Evolutionary conservation across 257 asterid genomes (phyloP).

Genomic region (Lantana camara): DNA sequence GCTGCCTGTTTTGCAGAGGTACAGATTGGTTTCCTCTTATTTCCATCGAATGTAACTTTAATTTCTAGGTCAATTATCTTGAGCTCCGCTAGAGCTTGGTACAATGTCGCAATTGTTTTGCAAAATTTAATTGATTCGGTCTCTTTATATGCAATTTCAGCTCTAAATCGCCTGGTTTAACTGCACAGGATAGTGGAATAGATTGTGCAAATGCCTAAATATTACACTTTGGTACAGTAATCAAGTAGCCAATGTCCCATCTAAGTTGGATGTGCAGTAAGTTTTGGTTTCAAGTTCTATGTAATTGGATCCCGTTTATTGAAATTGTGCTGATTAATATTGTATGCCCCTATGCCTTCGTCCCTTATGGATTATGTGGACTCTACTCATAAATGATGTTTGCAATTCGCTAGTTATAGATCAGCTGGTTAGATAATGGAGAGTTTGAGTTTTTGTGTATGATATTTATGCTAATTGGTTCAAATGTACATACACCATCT

Average conservation of each 20-base stretch:
- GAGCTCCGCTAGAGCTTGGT: not conserved
- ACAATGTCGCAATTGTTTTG: not conserved
- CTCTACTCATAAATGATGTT: not conserved
- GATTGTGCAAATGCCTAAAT: not conserved
- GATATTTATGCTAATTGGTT: not conserved
- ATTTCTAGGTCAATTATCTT: conserved; percentile 20
- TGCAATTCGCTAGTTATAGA: not conserved
- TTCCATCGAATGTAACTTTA: conserved; percentile 12
- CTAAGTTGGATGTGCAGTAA: not conserved
- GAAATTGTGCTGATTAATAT: too few relatives aligned
- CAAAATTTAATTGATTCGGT: not conserved
- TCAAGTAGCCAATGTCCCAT: conserved; percentile 3
- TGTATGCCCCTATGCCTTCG: too few relatives aligned
- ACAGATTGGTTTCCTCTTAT: conserved; percentile 10
- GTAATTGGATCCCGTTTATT: too few relatives aligned
- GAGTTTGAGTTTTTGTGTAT: not conserved
- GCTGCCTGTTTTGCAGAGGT: conserved; percentile 98
- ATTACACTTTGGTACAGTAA: not conserved
- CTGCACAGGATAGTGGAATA: conserved; percentile 1
- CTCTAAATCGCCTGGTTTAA: conserved; percentile 6
- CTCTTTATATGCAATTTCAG: conserved; percentile 22
- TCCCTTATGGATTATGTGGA: too few relatives aligned
- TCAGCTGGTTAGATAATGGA: conserved; percentile 7
- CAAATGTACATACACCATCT: not conserved
- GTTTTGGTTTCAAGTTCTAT: not conserved